A percentile compares a stretch with the other conserved stretches of the same genome.
Evolutionary conservation across 192 early-diverging fungal species (phyloP).

Genomic region (Haplosporangium gracile): DNA sequence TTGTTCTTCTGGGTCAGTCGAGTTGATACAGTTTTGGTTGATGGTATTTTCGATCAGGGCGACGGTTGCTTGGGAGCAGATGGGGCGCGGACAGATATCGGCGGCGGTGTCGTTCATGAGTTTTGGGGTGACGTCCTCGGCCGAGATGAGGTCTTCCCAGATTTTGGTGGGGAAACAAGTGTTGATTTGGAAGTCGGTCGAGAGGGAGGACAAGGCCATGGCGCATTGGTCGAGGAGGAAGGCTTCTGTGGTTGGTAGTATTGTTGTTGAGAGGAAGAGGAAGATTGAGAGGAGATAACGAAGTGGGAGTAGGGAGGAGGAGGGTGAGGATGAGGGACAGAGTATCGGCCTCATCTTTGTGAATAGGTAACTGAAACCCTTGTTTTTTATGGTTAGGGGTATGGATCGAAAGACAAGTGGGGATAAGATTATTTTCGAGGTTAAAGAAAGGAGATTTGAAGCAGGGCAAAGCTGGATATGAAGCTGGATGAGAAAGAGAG

Average conservation of each 20-base stretch:
- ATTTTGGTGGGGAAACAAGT: conserved; percentile 19
- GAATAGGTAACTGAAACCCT: neutral
- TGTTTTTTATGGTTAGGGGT: neutral
- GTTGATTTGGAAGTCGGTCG: conserved; percentile 3
- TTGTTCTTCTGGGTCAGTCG: conserved; percentile 10
- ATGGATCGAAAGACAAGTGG: neutral
- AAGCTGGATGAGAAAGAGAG: neutral
- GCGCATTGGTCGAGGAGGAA: conserved; percentile 37
- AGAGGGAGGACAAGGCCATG: conserved; percentile 18
- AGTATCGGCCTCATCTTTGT: conserved; percentile 33
- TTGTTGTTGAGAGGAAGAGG: neutral
- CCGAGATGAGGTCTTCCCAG: neutral
- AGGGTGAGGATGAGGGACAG: neutral
- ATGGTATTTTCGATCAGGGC: conserved; percentile 41
- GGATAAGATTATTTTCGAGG: neutral
- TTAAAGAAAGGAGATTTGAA: conserved; percentile 11
- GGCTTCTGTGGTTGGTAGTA: conserved; percentile 11
- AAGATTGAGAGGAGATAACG: neutral
- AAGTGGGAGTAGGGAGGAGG: neutral
- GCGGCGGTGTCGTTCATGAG: conserved; percentile 39
- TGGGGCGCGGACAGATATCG: conserved; percentile 25
- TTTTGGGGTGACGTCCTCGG: conserved; percentile 18
- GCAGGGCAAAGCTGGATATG: neutral
- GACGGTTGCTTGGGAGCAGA: conserved; percentile 21
- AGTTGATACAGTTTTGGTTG: conserved; percentile 32